Base-by-base conservation (phyloP, 768 basidiomycete species). In the Saitozyma podzolica region DNA sequence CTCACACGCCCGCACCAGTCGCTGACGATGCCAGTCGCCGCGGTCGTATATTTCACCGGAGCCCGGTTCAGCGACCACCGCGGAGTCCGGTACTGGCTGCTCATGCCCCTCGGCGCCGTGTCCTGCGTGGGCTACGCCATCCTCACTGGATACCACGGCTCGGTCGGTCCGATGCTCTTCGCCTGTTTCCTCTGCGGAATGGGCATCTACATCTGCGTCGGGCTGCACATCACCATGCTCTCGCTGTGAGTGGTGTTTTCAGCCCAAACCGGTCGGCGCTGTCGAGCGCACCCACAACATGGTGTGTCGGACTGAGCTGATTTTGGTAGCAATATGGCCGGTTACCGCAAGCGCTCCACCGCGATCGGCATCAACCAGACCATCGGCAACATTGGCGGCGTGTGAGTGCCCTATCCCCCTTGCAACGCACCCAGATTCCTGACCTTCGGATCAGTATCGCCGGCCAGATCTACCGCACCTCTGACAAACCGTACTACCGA, bases 331-430 rank as follows among this genome's bases (percentile, higher is more conserved):
- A 42, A 16, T 10, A 40, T n/a, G 40, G 10, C 19, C 37, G 41
- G 54, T 10, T 59, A 63, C 42, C 66, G 56, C 49, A 68, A 70
- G 53, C 63, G 69, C 11, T 64, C 69, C 2, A 64, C 66, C 3
- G 49, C 62, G n/a, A 61, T 70, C n/a, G 72, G 72, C 37, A 10
- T 62, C 20, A 69, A 68, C 43, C 72, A 73, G 50, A 62, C 65
- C 13, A 70, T 73, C 60, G 72, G 72, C 17, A 73, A 69, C 55
- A 65, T 67, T 16, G 67, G 67, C n/a, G 68, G 65, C 0, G 65
- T 65, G 58, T 65, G 47, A 51, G 59, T 65, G 17, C 9, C 20
- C 40, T 2, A 14, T 14, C 41, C 56, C 56, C 16, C 9, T 13
- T 43, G 8, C 45, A 37, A 13, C 13, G 10, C 4, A 56, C 14